Evolutionary conservation across 2,329 filamentous ascomycete species (phyloP).

Genomic region (Pseudogymnoascus sp.): DNA sequence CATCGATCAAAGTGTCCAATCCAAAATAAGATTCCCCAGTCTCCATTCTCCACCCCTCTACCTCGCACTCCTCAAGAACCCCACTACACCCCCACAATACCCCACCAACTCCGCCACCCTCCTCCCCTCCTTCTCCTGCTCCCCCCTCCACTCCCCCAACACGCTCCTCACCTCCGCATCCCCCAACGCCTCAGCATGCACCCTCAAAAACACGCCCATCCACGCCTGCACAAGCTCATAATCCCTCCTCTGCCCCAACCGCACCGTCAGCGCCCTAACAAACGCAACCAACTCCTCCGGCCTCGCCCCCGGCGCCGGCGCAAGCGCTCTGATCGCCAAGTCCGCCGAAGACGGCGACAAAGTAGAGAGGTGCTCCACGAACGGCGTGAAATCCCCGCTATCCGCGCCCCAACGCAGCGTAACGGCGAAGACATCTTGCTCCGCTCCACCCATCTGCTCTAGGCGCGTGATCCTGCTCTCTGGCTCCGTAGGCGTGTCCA

Average conservation of each 20-base stretch:
- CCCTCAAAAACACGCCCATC: constrained; percentile 87
- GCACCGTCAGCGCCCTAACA: constrained; percentile 67
- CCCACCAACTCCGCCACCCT: constrained; percentile 72
- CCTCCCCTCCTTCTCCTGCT: constrained; percentile 64
- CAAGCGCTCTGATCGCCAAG: constrained; percentile 79
- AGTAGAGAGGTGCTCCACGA: constrained; percentile 72
- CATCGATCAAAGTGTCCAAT: background rate
- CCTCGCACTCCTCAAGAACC: constrained; percentile 61
- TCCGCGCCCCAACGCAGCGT: constrained; percentile 48
- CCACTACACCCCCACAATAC: constrained; percentile 80
- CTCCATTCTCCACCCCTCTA: background rate
- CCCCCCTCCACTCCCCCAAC: constrained; percentile 62
- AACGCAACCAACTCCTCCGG: constrained; percentile 71
- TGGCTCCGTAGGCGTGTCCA: constrained; percentile 21
- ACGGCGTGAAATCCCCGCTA: constrained; percentile 54
- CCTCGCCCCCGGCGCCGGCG: constrained; percentile 31
- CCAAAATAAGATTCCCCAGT: background rate
- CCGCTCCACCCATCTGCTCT: constrained; percentile 22
- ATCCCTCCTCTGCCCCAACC: constrained; percentile 63
- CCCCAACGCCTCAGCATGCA: constrained; percentile 63
- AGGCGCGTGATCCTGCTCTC: constrained; percentile 24
- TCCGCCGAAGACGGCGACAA: constrained; percentile 82
- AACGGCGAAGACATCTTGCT: constrained; percentile 50
- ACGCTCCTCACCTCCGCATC: constrained; percentile 50
- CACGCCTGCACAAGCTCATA: constrained; percentile 94